Evolutionary conservation across 192 early-diverging fungal genomes (phyloP).

Genomic region (Backusella circina): DNA sequence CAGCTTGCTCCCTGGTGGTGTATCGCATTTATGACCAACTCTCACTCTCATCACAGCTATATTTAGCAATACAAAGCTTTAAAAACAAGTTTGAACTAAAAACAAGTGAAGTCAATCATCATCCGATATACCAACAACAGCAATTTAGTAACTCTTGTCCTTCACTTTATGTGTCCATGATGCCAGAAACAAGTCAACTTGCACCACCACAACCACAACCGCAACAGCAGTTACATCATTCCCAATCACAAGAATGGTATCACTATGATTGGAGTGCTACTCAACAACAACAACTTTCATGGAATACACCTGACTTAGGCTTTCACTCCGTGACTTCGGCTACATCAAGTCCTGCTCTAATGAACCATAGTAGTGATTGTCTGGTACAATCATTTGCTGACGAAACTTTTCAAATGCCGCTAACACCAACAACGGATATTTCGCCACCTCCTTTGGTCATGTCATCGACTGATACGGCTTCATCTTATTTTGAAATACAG

Average conservation of each 20-base stretch:
- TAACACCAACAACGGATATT: not conserved
- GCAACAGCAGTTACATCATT: not conserved
- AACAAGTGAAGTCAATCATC: not conserved
- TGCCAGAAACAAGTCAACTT: not conserved
- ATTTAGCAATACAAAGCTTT: not conserved
- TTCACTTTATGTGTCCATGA: not conserved
- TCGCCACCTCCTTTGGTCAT: not conserved
- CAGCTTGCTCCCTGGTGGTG: not conserved
- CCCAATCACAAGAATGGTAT: conserved; percentile 4
- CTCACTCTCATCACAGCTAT: not conserved
- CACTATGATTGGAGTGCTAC: not conserved
- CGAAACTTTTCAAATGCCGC: not conserved
- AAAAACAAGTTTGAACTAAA: not conserved
- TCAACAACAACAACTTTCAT: not conserved
- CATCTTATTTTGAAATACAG: not conserved
- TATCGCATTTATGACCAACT: conserved; percentile 6
- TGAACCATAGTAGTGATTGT: not conserved
- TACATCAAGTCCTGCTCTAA: not conserved
- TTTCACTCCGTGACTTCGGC: not conserved
- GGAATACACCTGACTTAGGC: not conserved
- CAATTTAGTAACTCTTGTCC: not conserved
- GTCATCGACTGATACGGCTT: not conserved
- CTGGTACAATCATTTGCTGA: not conserved
- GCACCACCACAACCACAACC: not conserved
- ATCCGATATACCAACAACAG: not conserved